Percentiles rank a stretch among this genome's conserved stretches.
Evolutionary conservation across 1,139 yeast species (phyloP).

Genomic region (Candida tunisiensis): DNA sequence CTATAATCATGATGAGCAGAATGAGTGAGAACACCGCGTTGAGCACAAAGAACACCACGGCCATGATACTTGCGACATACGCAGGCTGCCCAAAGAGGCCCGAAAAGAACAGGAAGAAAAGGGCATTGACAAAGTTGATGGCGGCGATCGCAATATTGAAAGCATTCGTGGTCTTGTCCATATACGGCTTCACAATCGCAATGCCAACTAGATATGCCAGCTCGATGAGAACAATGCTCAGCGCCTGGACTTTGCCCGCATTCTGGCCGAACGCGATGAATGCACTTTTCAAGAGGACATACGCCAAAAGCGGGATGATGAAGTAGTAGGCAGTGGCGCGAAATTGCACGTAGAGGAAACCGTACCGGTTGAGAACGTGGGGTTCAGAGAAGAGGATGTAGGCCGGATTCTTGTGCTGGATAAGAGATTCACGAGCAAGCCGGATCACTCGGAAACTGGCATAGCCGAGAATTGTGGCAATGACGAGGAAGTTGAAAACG

Average conservation of each 20-base stretch:
- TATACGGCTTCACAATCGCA: constrained; percentile 66
- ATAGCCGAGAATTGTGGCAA: constrained; percentile 43
- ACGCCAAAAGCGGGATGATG: constrained; percentile 44
- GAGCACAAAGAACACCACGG: constrained; percentile 74
- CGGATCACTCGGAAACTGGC: constrained; percentile 59
- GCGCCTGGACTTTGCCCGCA: constrained; percentile 67
- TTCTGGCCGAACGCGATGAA: constrained; percentile 77
- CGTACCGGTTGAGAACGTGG: constrained; percentile 67
- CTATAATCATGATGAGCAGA: constrained; percentile 66
- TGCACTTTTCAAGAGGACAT: constrained; percentile 57
- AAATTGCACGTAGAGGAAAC: constrained; percentile 83
- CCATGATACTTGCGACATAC: constrained; percentile 72
- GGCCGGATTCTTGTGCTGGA: constrained; percentile 79
- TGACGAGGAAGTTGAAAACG: constrained; percentile 40
- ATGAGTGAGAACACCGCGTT: constrained; percentile 83
- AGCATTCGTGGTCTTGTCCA: constrained; percentile 88
- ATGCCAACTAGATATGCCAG: constrained; percentile 44
- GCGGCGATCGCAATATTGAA: constrained; percentile 78
- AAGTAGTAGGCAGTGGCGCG: constrained; percentile 82
- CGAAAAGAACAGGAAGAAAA: constrained; percentile 81
- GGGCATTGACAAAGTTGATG: constrained; percentile 63
- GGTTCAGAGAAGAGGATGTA: constrained; percentile 79
- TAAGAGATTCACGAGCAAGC: constrained; percentile 55
- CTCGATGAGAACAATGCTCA: constrained; percentile 62
- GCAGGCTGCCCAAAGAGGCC: constrained; percentile 71